Evolutionary conservation across 768 basidiomycete genomes (phyloP).

Genomic region (Phanerochaete sordida): DNA sequence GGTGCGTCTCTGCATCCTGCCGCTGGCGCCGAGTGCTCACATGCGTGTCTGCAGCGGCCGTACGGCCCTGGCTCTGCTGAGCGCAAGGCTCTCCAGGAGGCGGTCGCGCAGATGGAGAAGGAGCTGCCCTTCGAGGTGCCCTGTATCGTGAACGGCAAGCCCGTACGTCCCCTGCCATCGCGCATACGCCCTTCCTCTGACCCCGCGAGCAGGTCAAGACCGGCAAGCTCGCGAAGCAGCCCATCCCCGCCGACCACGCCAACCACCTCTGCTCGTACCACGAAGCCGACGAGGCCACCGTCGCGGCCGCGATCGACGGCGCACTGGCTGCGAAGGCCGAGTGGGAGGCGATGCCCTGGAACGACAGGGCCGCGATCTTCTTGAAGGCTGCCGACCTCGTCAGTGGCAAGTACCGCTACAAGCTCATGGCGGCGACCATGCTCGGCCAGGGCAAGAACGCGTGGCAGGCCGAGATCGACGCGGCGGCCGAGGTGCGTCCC

Average conservation of each 20-base stretch:
- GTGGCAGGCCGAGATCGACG: constrained; percentile 99
- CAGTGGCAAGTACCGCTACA: constrained; percentile 93
- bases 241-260: constrained; percentile 84
- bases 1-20: constrained; percentile 43
- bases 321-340: constrained; percentile 81
- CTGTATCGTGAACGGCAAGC: constrained; percentile 86
- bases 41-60: constrained; percentile 43
- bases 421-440: constrained; percentile 94
- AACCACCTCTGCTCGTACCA: constrained; percentile 82
- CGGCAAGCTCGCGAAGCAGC: constrained; percentile 73
- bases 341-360: constrained; percentile 97
- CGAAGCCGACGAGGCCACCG: constrained; percentile 76
- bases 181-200: neutral
- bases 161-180: constrained; percentile 36
- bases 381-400: constrained; percentile 96
- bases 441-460: constrained; percentile 98
- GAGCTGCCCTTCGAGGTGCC: constrained; percentile 90
- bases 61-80: constrained; percentile 83
- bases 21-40: neutral
- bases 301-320: constrained; percentile 78
- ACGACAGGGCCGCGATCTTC: constrained; percentile 96
- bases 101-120: constrained; percentile 76
- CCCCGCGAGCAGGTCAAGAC: constrained; percentile 65
- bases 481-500: constrained; percentile 84
- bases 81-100: constrained; percentile 65